These are phyloP conservation scores for Epichloe coenophiala DNA, from an alignment of 2,329 filamentous ascomycete genomes.

Conservation along the genomic window DNA sequence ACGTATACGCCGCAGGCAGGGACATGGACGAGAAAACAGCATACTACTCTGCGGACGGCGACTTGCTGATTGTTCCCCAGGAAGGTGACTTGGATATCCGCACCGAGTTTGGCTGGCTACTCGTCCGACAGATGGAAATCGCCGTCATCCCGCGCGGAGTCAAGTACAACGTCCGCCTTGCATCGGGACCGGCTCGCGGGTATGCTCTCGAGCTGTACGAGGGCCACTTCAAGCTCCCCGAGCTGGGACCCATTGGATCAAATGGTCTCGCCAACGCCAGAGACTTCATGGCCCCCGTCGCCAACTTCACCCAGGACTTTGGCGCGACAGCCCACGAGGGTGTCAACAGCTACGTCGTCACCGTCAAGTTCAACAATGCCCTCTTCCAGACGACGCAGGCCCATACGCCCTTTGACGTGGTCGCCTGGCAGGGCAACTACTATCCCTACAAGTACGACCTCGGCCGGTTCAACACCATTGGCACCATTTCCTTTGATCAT, in stretches of 20 bases:
- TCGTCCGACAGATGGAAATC: constrained; percentile 69
- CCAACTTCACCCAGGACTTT: constrained; percentile 49
- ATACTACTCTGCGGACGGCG: constrained; percentile 76
- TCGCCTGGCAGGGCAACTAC: constrained; percentile 71
- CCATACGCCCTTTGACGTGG: constrained; percentile 67
- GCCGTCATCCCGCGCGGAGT: constrained; percentile 62
- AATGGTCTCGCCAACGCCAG: constrained; percentile 62
- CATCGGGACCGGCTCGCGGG: constrained; percentile 48
- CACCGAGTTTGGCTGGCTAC: constrained; percentile 61
- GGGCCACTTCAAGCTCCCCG: constrained; percentile 57
- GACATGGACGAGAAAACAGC: constrained; percentile 63
- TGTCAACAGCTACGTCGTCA: constrained; percentile 26
- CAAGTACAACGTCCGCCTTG: constrained; percentile 57
- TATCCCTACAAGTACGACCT: constrained; percentile 76
- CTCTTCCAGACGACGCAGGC: constrained; percentile 51
- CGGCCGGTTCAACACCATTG: constrained; percentile 62
- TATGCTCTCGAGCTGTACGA: constrained; percentile 67
- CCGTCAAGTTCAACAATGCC: constrained; percentile 50
- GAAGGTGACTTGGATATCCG: constrained; percentile 61
- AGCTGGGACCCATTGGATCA: constrained; percentile 60
- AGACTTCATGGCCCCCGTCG: constrained; percentile 63
- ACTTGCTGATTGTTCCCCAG: constrained; percentile 64
- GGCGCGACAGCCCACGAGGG: constrained; percentile 26
- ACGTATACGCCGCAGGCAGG: constrained; percentile 65
- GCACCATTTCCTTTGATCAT: constrained; percentile 61